Conservation (phyloP, 1,139 yeast species). For the Ogataea hybrid region DNA sequence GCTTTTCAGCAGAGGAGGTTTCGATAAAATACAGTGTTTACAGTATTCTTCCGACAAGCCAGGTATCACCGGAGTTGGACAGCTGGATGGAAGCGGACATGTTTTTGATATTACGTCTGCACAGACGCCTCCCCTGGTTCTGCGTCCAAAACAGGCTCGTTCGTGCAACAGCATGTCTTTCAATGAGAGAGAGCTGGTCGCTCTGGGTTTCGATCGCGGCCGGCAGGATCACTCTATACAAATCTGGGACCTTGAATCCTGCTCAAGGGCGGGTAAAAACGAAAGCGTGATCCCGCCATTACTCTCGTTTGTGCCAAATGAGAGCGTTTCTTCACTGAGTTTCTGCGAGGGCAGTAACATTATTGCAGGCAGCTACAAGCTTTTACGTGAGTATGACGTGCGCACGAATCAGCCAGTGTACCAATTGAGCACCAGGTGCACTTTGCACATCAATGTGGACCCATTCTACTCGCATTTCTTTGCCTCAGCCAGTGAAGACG, state of each 20-base stretch:
- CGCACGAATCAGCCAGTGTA: constrained; percentile 67
- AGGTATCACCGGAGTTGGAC: constrained; percentile 73
- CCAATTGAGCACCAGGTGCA: constrained; percentile 75
- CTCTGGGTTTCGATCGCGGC: constrained; percentile 78
- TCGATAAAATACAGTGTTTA: constrained; percentile 69
- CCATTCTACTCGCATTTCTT: constrained; percentile 65
- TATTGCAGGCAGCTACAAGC: constrained; percentile 75
- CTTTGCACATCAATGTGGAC: constrained; percentile 66
- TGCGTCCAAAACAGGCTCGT: constrained; percentile 66
- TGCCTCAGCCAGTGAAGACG: constrained; percentile 79
- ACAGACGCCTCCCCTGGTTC: constrained; percentile 39
- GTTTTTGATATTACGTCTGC: constrained; percentile 56
- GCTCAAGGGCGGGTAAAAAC: constrained; percentile 40
- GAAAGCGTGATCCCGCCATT: constrained; percentile 53
- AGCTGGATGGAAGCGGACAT: constrained; percentile 64
- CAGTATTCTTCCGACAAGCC: constrained; percentile 56
- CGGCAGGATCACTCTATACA: constrained; percentile 76
- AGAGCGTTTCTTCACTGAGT: constrained; percentile 64
- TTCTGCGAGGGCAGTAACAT: constrained; percentile 59
- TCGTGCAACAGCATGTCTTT: constrained; percentile 77
- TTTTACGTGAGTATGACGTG: constrained; percentile 74
- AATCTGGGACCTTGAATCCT: constrained; percentile 76
- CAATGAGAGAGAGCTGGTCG: constrained; percentile 62
- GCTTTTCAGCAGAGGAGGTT: constrained; percentile 55
- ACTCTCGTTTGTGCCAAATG: constrained; percentile 66